Evolutionary conservation across 305 asterid genomes (phyloP).

Genomic region (Solanum hybrid): DNA sequence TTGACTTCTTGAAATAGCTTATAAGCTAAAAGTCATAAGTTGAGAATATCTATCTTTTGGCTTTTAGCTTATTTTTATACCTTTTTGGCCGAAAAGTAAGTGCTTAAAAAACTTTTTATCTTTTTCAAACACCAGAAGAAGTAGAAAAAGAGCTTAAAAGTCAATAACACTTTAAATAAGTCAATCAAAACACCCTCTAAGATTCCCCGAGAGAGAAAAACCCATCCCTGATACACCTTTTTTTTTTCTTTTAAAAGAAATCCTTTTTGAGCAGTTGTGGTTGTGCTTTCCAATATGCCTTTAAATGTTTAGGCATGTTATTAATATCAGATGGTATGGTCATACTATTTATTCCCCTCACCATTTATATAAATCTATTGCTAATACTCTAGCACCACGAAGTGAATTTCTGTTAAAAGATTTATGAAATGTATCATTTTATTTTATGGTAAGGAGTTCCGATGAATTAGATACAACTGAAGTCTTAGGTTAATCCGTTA

Average conservation of each 20-base stretch:
- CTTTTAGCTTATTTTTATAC: neutral
- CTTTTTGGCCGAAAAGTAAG: neutral
- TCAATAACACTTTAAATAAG: neutral
- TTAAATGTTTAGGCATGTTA: neutral
- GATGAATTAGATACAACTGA: neutral
- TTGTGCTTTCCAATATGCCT: neutral
- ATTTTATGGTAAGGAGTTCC: neutral
- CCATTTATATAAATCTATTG: neutral
- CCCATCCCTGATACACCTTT: neutral
- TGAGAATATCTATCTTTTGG: neutral
- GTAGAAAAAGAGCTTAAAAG: neutral
- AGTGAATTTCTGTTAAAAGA: neutral
- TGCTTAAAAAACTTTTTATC: neutral
- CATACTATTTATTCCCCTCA: neutral
- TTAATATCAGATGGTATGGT: neutral
- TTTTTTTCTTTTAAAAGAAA: neutral
- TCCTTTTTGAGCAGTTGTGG: neutral
- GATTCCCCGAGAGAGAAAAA: neutral
- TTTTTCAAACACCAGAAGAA: neutral
- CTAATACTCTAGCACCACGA: neutral
- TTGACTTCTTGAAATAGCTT: neutral
- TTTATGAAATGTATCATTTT: neutral
- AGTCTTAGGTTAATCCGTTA: neutral
- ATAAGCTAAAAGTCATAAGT: neutral
- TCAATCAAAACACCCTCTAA: neutral